These are phyloP conservation scores for Penicillium argentinense DNA, from an alignment of 495 filamentous ascomycete species.

Conservation along the genomic window DNA sequence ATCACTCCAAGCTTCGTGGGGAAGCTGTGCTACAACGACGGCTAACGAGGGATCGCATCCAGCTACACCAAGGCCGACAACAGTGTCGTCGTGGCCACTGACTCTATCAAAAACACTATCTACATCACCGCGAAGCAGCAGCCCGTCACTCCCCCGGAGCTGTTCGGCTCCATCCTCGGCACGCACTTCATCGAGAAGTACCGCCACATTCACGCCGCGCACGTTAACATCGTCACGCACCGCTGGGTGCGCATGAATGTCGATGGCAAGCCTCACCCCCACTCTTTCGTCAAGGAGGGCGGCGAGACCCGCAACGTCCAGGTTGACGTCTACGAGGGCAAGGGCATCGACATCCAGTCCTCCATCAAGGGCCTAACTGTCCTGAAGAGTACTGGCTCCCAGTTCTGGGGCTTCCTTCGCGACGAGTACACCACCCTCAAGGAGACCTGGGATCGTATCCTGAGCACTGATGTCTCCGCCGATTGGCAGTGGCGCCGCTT, in stretches of 20 bases:
- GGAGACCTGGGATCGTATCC: conserved; percentile 91
- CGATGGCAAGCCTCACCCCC: conserved; percentile 90
- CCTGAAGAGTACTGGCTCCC: conserved; percentile 95
- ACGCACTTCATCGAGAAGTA: conserved; percentile 88
- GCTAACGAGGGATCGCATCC: conserved; percentile 1
- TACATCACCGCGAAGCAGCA: conserved; percentile 93
- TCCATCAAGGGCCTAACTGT: conserved; percentile 76
- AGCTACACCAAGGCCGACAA: conserved; percentile 95
- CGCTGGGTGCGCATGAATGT: conserved; percentile 89
- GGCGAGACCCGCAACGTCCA: conserved; percentile 69
- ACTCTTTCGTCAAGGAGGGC: conserved; percentile 91
- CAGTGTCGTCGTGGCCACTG: conserved; percentile 91
- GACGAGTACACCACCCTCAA: conserved; percentile 89
- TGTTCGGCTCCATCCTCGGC: conserved; percentile 81
- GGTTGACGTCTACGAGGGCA: conserved; percentile 50
- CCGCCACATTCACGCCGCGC: conserved; percentile 77
- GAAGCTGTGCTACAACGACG: neutral
- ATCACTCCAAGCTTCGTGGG: neutral
- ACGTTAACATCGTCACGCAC: conserved; percentile 79
- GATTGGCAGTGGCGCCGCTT: conserved; percentile 83
- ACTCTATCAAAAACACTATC: conserved; percentile 97
- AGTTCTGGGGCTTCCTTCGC: conserved; percentile 89
- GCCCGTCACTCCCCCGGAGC: conserved; percentile 89
- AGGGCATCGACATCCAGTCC: conserved; percentile 71
- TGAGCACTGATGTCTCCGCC: conserved; percentile 88